Evolutionary conservation across 73 alveolate genomes (phyloP).

Genomic region (Paramecium tetraurelia): DNA sequence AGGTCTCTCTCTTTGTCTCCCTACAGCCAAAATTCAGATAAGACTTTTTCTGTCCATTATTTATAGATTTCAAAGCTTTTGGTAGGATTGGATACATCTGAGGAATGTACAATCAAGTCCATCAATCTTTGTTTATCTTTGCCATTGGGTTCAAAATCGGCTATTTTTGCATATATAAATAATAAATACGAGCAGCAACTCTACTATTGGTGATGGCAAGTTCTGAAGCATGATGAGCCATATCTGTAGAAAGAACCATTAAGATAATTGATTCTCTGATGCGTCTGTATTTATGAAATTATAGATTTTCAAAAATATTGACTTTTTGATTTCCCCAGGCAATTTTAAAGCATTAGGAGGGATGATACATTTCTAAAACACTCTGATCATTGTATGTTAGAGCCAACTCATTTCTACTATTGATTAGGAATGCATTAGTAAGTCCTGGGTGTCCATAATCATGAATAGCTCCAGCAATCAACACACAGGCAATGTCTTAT

Average conservation of each 20-base stretch:
- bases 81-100: constrained; percentile 79
- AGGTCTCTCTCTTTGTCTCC: constrained; percentile 77
- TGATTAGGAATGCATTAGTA: constrained; percentile 79
- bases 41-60: constrained; percentile 70
- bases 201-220: constrained; percentile 65
- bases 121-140: constrained; percentile 70
- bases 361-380: constrained; percentile 82
- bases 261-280: constrained; percentile 77
- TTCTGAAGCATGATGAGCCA: constrained; percentile 85
- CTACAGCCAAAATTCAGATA: constrained; percentile 75
- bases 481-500: constrained; percentile 74
- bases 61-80: constrained; percentile 69
- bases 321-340: constrained; percentile 34
- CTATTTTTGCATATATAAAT: background rate
- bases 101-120: constrained; percentile 70
- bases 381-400: constrained; percentile 79
- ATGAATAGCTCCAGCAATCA: constrained; percentile 82
- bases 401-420: constrained; percentile 81
- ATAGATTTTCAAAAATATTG: constrained; percentile 56
- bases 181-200: constrained; percentile 56
- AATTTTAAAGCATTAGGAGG: constrained; percentile 70
- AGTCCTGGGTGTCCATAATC: constrained; percentile 88
- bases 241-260: constrained; percentile 85
- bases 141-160: constrained; percentile 70
- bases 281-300: constrained; percentile 61